Evolutionary conservation across 495 filamentous ascomycete genomes (phyloP).

Genomic region (Aspergillus sclerotioniger): DNA sequence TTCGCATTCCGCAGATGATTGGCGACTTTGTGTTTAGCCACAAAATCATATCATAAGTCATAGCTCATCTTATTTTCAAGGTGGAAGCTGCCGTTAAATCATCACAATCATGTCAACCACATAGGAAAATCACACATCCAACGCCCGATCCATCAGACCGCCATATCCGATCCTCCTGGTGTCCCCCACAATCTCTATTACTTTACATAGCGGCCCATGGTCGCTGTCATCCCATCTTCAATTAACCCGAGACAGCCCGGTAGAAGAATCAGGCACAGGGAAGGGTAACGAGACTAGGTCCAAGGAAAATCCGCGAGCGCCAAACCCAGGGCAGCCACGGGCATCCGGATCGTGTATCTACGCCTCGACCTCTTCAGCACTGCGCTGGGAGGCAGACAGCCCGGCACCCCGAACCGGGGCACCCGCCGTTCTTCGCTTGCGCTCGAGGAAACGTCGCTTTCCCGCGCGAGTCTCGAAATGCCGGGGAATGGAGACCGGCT

Average conservation of each 20-base stretch:
- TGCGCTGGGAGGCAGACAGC: constrained; percentile 32
- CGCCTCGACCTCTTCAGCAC: constrained; percentile 44
- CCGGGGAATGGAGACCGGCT: constrained; percentile 65
- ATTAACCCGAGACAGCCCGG: neutral
- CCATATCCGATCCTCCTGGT: constrained; percentile 4
- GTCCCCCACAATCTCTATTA: constrained; percentile 13
- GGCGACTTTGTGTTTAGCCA: neutral
- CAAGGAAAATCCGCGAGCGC: constrained; percentile 6
- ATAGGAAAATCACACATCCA: neutral
- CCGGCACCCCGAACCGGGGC: constrained; percentile 12
- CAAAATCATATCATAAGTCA: neutral
- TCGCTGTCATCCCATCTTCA: neutral
- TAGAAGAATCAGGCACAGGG: neutral
- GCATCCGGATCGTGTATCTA: constrained; percentile 13
- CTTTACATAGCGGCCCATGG: constrained; percentile 21
- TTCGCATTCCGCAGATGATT: too few species aligned
- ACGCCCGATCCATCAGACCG: constrained; percentile 12
- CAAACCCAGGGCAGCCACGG: too few species aligned
- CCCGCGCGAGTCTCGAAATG: constrained; percentile 89
- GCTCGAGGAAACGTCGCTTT: constrained; percentile 79
- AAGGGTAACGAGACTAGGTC: constrained; percentile 11
- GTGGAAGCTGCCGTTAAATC: constrained; percentile 6
- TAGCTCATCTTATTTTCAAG: neutral
- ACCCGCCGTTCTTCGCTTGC: constrained; percentile 31
- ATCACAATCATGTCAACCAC: constrained; percentile 3